Evolutionary conservation across 805 yeast species (phyloP), one percentile per base, ranked within the genome.

Genomic region (Candida oleophila): DNA sequence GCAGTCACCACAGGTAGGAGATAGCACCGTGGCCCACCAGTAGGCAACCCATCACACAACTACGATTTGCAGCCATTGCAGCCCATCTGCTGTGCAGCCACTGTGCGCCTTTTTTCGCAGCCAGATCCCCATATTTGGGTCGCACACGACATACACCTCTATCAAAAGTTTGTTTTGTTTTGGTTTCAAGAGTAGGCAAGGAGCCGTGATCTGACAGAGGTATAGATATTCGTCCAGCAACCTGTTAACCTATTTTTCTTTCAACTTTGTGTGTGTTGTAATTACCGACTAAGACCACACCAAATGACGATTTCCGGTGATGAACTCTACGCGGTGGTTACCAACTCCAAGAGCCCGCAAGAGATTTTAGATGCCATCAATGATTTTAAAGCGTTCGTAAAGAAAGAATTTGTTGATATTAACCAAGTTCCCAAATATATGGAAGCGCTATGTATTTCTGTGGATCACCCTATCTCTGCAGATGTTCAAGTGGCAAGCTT

Each of bases 381-480:
- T 14, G 66, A 67, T 19, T 66, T 80, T 47, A 81, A 82, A 49
- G 70, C 80, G 0, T 80, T 73, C 51, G 79, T 82, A 47, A 82
- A 82, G 51, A 65, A 78, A 43, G 83, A 79, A 41, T 65, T 74
- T 48, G 82, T 82, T 30, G 77, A 80, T 44, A 53, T 80, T n/a
- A 42, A 62, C 1, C 69, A 72, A 42, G 83, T 78, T 3, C 78
- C 79, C 11, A 57, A 66, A 35, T 80, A 79, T 59, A 68, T 80
- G 46, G 80, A 80, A 41, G 69, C 81, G 0, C 61, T 82, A 40
- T 63, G 75, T 7, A 54, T 68, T 2, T 83, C 79, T 1, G 69
- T 67, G 38, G 74, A 72, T 45, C 53, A 61, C 2, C 72, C 71
- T 41, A 45, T 62, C 30, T 59, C 70, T 9, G 22, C 12, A 18